Evolutionary conservation across 257 asterid species (phyloP), one percentile per base, ranked within the genome.

Genomic region (Marsdenia floribunda): DNA sequence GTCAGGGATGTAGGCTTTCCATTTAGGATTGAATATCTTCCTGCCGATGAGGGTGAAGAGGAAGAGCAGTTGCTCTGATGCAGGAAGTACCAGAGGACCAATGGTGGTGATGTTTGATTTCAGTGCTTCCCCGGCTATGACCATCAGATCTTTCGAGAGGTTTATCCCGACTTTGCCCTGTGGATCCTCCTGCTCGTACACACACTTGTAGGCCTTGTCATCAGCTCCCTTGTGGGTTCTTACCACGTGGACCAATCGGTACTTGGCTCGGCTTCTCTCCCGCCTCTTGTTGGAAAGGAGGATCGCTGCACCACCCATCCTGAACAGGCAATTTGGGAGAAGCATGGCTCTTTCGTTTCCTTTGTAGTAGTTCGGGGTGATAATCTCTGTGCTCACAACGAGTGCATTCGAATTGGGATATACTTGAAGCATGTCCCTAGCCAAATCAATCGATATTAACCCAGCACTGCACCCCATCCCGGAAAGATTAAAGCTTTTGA

Each of bases 391-490:
- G 59, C 97, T 92, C 0, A 90, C 74, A 2, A 92, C 91, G 6
- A 92, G 68, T 1, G 97, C 95, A 63, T 81, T 15, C 0, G 97
- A 91, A 69, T 93, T 91, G 0, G 93, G 95, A 26, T 79, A 80
- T 1, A 88, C 93, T 69, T 93, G 98, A 13, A 91, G 89, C 9
- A 93, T 82, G 26, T 93, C 98, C 0, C 98, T 53, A 4, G 96
- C 97, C 10, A 93, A 68, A 78, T 91, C 95, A 12, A 93, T 85
- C 4, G 98, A 89, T 3, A 93, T 88, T 6, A 93, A 50, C 0
- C 98, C 98, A 40, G 98, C 98, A 74, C 90, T 84, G 73, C 97
- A 93, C 0, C 98, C 98, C 98, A 93, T 93, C 22, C 98, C 97
- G 22, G 98, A 90, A 52, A 92, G 87, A 75, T 92, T 90, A 64